Evolutionary conservation across 2,329 filamentous ascomycete species (phyloP), one percentile per base, ranked within the genome.

Genomic region (Aspergillus alliaceus): DNA sequence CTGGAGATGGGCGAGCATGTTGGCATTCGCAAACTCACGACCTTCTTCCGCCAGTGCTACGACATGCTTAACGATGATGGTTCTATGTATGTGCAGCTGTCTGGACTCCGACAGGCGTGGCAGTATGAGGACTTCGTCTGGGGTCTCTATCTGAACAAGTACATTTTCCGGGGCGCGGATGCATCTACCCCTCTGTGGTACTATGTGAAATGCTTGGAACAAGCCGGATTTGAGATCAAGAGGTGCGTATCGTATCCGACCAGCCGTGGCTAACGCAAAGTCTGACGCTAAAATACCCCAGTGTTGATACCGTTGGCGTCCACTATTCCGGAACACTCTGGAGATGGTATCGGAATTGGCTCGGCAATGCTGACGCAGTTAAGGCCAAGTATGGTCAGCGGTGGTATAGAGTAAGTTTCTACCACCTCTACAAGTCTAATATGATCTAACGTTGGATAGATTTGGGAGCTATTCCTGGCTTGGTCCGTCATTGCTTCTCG

Each of bases 91-190:
- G 84, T 98, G 59, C 95, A 98, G 78, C 91, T 96, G 68, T 91
- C 93, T 68, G 95, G 95, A 79, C 85, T 99, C 60, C 89, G 95
- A 68, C 96, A 96, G 82, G 82, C 84, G 62, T 98, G 95, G 95
- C 95, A 98, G 78, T 98, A 96, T 72, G 93, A 98, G 82, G 93
- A 98, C 79, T 85, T 97, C 51, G 90, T 93, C 76, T 98, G 95
- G 95, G 95, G 95, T 74, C 84, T 98, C 47, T 98, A 97, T 85
- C 96, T 98, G 92, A 98, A 98, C 88, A 97, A 96, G 82, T 96
- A 98, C 78, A 84, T 98, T 75, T 98, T 98, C 85, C 95, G 93
- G 32, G 95, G 95, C 73, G 95, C 95, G 51, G 95, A 98, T 73
- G 95, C 95, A 52, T 96, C 91, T 42, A 96, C 92, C 57, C 95